Percentiles rank a stretch among this genome's conserved stretches.
phyloP scores from a whole-genome alignment of 306 rosid species.

The Neltuma alba region DNA sequence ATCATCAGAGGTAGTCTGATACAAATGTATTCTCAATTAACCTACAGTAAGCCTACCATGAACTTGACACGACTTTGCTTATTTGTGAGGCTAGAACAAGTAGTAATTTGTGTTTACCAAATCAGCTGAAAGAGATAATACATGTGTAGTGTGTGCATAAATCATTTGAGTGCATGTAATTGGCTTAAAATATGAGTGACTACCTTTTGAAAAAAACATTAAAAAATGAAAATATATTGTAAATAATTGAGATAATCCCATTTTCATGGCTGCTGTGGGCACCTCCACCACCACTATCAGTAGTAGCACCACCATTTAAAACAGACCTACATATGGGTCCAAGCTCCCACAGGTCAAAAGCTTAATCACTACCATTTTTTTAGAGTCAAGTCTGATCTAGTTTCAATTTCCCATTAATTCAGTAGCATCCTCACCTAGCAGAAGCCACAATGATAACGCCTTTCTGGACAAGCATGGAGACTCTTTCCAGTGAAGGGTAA shows the following conservation, averaged over 20 bases:
- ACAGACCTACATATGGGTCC: background rate
- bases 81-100: background rate
- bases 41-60: background rate
- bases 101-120: background rate
- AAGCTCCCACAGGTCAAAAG: background rate
- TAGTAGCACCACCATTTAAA: background rate
- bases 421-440: background rate
- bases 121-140: background rate
- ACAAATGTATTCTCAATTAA: background rate
- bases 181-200: background rate
- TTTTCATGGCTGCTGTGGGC: slow-evolving; percentile 5
- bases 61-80: background rate
- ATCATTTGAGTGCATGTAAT: background rate
- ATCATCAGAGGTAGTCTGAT: no score
- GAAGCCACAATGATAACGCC: background rate
- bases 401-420: background rate
- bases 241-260: background rate
- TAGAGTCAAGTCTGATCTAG: background rate
- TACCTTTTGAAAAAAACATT: background rate
- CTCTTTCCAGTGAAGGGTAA: background rate
- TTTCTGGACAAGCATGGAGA: background rate
- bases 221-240: background rate
- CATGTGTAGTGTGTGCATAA: background rate
- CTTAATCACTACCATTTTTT: background rate
- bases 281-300: background rate